Percentiles rank a stretch among this genome's conserved stretches.
Evolutionary conservation across 1,284 basidiomycete genomes (phyloP).

Genomic region (Grifola frondosa): DNA sequence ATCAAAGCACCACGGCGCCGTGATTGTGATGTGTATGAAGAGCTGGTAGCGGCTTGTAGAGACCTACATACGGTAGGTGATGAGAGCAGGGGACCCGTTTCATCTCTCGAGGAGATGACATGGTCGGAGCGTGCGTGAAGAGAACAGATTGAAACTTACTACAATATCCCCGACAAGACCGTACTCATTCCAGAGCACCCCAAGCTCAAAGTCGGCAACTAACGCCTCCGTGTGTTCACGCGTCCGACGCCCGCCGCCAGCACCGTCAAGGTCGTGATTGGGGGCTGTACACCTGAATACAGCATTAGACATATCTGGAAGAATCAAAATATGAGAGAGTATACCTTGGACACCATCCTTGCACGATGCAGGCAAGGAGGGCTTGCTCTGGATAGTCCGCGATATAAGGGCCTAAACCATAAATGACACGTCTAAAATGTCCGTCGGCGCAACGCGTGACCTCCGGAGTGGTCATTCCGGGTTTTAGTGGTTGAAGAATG

Average conservation of each 20-base stretch:
- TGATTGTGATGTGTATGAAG: too few relatives aligned
- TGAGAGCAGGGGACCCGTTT: too few relatives aligned
- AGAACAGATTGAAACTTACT: conserved; percentile 8
- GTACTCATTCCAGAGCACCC: conserved; percentile 17
- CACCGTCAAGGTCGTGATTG: conserved; percentile 8
- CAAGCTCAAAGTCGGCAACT: conserved; percentile 3
- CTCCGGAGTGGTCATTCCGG: conserved; percentile 22
- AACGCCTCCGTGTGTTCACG: conserved; percentile 13
- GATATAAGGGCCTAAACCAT: conserved; percentile 29
- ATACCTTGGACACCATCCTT: conserved; percentile 31
- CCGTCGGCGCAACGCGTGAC: conserved; percentile 24
- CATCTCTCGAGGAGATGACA: too few relatives aligned
- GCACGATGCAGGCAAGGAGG: conserved; percentile 22
- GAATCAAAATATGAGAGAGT: background rate
- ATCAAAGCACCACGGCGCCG: too few relatives aligned
- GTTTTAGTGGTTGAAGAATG: conserved; percentile 17
- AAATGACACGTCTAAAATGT: conserved; percentile 23
- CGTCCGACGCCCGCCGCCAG: background rate
- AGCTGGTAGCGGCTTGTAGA: too few relatives aligned
- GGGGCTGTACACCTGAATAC: conserved; percentile 11
- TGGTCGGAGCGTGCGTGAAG: too few relatives aligned
- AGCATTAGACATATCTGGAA: background rate
- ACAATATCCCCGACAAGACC: conserved; percentile 22
- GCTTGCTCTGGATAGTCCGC: conserved; percentile 33
- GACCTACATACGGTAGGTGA: too few relatives aligned